Conservation (phyloP, 1,284 basidiomycete species). For the Xerocomus amazonicus region DNA sequence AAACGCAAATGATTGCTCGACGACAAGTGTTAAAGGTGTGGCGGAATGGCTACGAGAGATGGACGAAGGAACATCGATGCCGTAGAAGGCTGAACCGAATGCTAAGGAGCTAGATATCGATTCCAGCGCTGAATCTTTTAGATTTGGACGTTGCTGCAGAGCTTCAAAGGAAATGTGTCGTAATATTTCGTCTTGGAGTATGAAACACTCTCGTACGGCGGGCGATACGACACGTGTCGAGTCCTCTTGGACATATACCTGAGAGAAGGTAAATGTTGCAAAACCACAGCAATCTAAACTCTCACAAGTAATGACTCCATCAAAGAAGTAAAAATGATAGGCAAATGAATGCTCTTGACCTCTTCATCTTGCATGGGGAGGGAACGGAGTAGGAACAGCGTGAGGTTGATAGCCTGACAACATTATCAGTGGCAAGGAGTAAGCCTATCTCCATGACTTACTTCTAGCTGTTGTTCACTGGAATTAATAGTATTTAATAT, state of each 20-base stretch:
- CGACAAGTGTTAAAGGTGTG: constrained; percentile 53
- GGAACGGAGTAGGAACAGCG: constrained; percentile 65
- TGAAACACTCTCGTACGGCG: constrained; percentile 44
- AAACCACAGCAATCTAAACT: constrained; percentile 5
- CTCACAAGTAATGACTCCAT: constrained; percentile 61
- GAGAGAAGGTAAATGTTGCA: constrained; percentile 4
- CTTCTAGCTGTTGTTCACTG: constrained; percentile 45
- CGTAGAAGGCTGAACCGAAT: constrained; percentile 63
- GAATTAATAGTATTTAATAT: constrained; percentile 52
- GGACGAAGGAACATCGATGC: constrained; percentile 36
- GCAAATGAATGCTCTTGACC: constrained; percentile 75
- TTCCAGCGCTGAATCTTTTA: constrained; percentile 36
- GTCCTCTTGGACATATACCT: constrained; percentile 43
- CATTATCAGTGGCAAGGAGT: constrained; percentile 2
- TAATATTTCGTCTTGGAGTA: constrained; percentile 52
- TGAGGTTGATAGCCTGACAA: constrained; percentile 56
- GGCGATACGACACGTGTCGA: constrained; percentile 33
- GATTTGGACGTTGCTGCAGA: constrained; percentile 48
- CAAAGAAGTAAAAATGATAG: constrained; percentile 66
- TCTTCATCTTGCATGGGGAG: constrained; percentile 82
- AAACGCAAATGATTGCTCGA: constrained; percentile 52
- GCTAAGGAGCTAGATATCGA: constrained; percentile 41
- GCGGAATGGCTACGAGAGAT: constrained; percentile 28
- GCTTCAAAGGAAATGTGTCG: constrained; percentile 49
- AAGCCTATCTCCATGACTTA: constrained; percentile 22